Base-by-base conservation (phyloP, 2,329 filamentous ascomycete species). In the Septoria petroselini region DNA sequence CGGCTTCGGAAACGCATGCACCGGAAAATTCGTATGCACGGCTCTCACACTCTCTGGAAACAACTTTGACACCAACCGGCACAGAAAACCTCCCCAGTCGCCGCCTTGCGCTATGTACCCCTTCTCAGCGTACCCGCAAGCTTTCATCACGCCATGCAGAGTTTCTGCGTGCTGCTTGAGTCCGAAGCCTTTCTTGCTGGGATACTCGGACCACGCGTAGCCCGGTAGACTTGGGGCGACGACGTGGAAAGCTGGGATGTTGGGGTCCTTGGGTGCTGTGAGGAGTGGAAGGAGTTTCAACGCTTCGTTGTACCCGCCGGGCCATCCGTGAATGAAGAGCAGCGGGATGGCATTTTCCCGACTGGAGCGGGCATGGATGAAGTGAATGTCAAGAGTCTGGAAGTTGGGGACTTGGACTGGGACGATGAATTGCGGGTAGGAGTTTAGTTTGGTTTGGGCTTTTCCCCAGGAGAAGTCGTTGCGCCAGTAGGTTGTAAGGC, bases 11-110 rank as follows among this genome's bases (percentile, higher is more conserved):
- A 42, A 50, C 1, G 17, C 12, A 31, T 50, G 47, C 2, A 39
- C 47, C 1, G 47, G 40, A 25, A 80, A 76, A 65, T 87, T 85
- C 54, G 83, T 71, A 63, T 86, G 84, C 4, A 73, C 76, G 29
- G 81, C 81, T 57, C 76, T 74, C 55, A 77, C 25, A 76, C 70
- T 1, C 62, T 67, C 0, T 0, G 81, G 79, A 58, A 83, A 86
- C 2, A 77, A 63, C 5, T 76, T 62, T 1, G 77, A 78, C 48
- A 88, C 75, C 15, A 74, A 66, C 7, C 84, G 77, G n/a, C 80
- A 82, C 55, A 88, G 77, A 56, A 75, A 74, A 61, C 75, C 80
- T 17, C 84, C 85, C 84, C 83, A 88, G 60, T 88, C 85, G 21
- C 85, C 85, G 57, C 82, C 83, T 66, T 86, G 70, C 8, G 72